Evolutionary conservation across 805 yeast genomes (phyloP).

Genomic region (Cyberlindnera bimundalis): DNA sequence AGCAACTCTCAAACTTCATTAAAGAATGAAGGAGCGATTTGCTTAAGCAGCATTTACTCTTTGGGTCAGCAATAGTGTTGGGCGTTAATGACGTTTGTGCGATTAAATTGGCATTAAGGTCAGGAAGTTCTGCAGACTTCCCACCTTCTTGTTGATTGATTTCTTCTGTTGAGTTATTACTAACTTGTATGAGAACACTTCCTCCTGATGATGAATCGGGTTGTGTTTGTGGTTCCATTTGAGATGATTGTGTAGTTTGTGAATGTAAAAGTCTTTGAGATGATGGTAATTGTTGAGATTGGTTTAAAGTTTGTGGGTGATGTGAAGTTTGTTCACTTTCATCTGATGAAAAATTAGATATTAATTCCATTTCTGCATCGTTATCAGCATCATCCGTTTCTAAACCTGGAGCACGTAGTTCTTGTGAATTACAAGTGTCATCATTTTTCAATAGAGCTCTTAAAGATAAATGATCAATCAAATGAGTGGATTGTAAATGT

Average conservation of each 20-base stretch:
- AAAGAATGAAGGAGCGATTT: conserved; percentile 23
- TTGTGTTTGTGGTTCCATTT: conserved; percentile 13
- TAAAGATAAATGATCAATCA: conserved; percentile 67
- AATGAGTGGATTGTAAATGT: conserved; percentile 67
- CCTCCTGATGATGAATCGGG: background rate
- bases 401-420: conserved; percentile 22
- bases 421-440: conserved; percentile 15
- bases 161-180: conserved; percentile 14
- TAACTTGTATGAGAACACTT: conserved; percentile 11
- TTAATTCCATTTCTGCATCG: conserved; percentile 37
- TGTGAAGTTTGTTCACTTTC: conserved; percentile 15
- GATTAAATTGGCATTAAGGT: conserved; percentile 9
- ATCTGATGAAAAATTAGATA: conserved; percentile 28
- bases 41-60: conserved; percentile 12
- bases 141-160: conserved; percentile 7
- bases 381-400: conserved; percentile 35
- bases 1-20: conserved; percentile 20
- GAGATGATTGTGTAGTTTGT: conserved; percentile 11
- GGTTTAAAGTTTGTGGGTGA: conserved; percentile 2
- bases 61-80: conserved; percentile 1
- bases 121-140: conserved; percentile 15
- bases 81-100: background rate
- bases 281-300: background rate
- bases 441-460: conserved; percentile 30
- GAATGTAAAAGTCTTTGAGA: conserved; percentile 7